A percentile compares a stretch with the other conserved stretches of the same genome.
These are phyloP conservation scores for Sporothrix sp. DNA, from an alignment of 2,329 filamentous ascomycete species.

Conservation along the genomic window DNA sequence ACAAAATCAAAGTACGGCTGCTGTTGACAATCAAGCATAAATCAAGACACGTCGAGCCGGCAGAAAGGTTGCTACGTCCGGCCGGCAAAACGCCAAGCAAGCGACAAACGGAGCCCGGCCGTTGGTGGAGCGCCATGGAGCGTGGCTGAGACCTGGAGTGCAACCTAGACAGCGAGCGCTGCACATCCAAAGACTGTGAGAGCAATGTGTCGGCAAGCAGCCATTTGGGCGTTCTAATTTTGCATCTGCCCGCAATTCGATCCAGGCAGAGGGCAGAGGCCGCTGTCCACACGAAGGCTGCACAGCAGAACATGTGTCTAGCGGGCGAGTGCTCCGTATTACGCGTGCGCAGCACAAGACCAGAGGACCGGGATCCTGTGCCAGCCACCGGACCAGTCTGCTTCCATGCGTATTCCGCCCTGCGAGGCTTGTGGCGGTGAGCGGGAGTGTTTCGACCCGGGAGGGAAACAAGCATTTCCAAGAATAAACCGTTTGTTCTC, in stretches of 20 bases:
- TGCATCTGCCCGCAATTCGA: slow-evolving; percentile 3
- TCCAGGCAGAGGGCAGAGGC: not conserved
- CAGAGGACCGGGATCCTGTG: not conserved
- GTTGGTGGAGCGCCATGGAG: not conserved
- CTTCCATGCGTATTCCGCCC: slow-evolving; percentile 3
- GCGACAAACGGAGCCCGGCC: not conserved
- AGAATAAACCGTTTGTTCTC: no score
- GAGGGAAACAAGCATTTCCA: no score
- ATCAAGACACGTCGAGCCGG: no score
- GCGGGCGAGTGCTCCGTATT: no score
- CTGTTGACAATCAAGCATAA: no score
- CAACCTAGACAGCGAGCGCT: not conserved
- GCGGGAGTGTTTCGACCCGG: not conserved
- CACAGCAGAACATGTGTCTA: not conserved
- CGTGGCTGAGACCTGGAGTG: slow-evolving; percentile 1
- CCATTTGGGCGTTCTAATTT: slow-evolving; percentile 3
- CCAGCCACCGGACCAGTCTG: not conserved
- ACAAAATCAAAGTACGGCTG: no score
- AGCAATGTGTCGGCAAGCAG: not conserved
- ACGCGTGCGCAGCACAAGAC: not conserved
- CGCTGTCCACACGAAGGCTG: not conserved
- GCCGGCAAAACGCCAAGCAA: not conserved
- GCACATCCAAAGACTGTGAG: not conserved
- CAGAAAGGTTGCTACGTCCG: no score
- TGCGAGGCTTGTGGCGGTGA: not conserved